Evolutionary conservation across 805 yeast species (phyloP), one percentile per base, ranked within the genome.

Genomic region (Hanseniaspora pseudoguilliermondii): DNA sequence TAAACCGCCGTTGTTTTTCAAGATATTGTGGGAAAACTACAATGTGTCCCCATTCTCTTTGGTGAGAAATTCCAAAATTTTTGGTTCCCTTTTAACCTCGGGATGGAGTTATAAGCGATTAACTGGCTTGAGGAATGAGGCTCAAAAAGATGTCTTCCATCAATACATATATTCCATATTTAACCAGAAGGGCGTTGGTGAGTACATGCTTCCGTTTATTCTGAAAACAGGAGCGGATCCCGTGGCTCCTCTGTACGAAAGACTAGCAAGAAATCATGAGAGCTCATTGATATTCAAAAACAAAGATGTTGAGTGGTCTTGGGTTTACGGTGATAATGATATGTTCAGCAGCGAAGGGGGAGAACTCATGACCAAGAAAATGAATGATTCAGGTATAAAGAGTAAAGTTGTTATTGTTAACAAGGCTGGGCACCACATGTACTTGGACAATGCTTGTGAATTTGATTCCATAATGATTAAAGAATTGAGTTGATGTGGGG

Each of bases 161-260:
- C 73, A 75, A 60, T 93, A 93, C 66, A 73, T 91, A 0, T 90
- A 91, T 68, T 79, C 82, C 4, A 86, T 90, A 13, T 93, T 93
- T 73, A 86, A 83, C 60, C 83, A 86, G 8, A 79, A 75, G 3
- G 98, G 98, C 0, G 86, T 95, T 0, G 97, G 97, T 7, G 98
- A 91, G 69, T 91, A 91, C 66, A 82, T 91, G 74, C 72, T 93
- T 60, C 85, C 87, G 61, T 85, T 84, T 64, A 73, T 89, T 20
- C 71, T 91, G 25, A 90, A 87, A 0, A 95, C 96, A 7, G 98
- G 97, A 3, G 97, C 95, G 0, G 79, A 80, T 49, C 95, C 97
- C 0, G 73, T 96, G 59, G 71, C 77, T 62, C 95, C 97, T 1
- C 71, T 91, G 54, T 67, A 74, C 3, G 65, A 70, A 18, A 61